Conservation (phyloP, 2,329 filamentous ascomycete genomes). For the Periconia sp. region DNA sequence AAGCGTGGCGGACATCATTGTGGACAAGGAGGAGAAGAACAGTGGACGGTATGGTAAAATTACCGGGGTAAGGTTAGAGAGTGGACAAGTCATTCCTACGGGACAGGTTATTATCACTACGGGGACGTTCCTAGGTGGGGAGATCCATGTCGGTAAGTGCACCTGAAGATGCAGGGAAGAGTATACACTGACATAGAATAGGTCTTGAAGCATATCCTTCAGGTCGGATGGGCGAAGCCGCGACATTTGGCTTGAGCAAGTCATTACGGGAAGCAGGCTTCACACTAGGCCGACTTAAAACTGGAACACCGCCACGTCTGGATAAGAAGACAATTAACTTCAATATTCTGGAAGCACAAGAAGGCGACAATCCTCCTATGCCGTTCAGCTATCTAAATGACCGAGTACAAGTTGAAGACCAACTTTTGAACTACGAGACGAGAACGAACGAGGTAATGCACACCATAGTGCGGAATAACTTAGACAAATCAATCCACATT, state of each 20-base stretch:
- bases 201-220: constrained; percentile 80
- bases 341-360: constrained; percentile 71
- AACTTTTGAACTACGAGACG: constrained; percentile 85
- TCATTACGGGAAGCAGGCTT: constrained; percentile 89
- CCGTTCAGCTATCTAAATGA: constrained; percentile 93
- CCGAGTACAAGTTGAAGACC: constrained; percentile 76
- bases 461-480: constrained; percentile 81
- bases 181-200: constrained; percentile 17
- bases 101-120: constrained; percentile 91
- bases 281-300: constrained; percentile 87
- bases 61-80: constrained; percentile 83
- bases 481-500: constrained; percentile 97
- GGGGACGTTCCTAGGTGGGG: constrained; percentile 91
- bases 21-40: constrained; percentile 60
- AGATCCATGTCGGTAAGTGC: constrained; percentile 81
- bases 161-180: not conserved
- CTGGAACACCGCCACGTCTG: constrained; percentile 89
- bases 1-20: constrained; percentile 90
- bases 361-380: constrained; percentile 81
- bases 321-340: constrained; percentile 85
- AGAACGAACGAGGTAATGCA: constrained; percentile 86
- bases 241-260: constrained; percentile 90
- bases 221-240: constrained; percentile 90
- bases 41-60: constrained; percentile 71
- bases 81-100: constrained; percentile 81